Evolutionary conservation across 805 yeast species (phyloP), one percentile per base, ranked within the genome.

Genomic region (Tetrapisispora iriomotensis): DNA sequence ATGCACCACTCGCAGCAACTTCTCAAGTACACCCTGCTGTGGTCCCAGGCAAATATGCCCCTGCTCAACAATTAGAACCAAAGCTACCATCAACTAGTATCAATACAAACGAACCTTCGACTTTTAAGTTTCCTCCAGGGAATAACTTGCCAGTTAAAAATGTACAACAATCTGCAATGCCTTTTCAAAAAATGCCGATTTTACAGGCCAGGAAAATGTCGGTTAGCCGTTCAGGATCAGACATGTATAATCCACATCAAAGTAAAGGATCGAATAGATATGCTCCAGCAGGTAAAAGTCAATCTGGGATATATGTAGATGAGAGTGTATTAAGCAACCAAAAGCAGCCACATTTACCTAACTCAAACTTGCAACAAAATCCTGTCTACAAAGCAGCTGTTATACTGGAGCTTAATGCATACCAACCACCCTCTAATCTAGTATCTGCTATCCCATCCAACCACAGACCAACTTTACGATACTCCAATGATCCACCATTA

Each of bases 201-300:
- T 3, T 9, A 15, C 27, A 15, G 5, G 22, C 36, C 8, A 33
- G 36, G 12, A 35, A 26, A 13, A 21, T n/a, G n/a, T 18, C 36
- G 4, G 57, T 55, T 38, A 58, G 57, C 3, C 50, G 61, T 19
- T 53, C 61, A 4, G 52, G 50, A 24, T 59, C 65, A 3, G 57
- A 58, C 37, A 50, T 52, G 9, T 60, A 61, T 39, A 51, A 56
- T 0, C 64, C 64, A 23, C 49, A 47, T 20, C 49, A 49, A 28
- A 49, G 41, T 30, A 56, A 49, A 26, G 43, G 45, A 32, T 55
- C 61, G 9, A 51, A 66, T 0, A 65, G 53, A 39, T 66, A 67
- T 51, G 70, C 71, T 15, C 15, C 14, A 10, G 62, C 57, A 6
- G 59, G 52, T n/a, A 58, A 54, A 26, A 60, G 61, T 22, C 61